Evolutionary conservation across 2,329 filamentous ascomycete species (phyloP).

Genomic region (Cyclaneusma minus): DNA sequence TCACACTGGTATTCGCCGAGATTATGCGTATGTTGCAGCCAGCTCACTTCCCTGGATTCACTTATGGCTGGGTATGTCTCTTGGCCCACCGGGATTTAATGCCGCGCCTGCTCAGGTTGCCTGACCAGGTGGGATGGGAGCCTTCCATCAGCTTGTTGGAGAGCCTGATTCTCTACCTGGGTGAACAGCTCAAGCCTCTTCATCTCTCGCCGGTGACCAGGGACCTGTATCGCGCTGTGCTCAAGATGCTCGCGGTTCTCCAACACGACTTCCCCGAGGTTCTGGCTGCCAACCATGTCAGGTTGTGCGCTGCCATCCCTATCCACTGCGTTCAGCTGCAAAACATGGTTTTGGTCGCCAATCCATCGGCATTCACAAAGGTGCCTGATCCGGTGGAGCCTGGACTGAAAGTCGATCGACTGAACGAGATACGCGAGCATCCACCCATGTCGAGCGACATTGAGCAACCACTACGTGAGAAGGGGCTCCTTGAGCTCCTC

Average conservation of each 20-base stretch:
- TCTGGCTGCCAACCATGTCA: constrained; percentile 71
- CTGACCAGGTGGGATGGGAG: constrained; percentile 58
- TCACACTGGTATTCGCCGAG: constrained; percentile 57
- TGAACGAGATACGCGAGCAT: constrained; percentile 57
- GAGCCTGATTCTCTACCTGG: constrained; percentile 56
- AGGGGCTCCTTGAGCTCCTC: constrained; percentile 41
- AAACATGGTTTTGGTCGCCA: constrained; percentile 75
- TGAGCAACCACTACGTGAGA: constrained; percentile 31
- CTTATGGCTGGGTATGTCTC: constrained; percentile 71
- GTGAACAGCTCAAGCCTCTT: constrained; percentile 62
- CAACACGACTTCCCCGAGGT: constrained; percentile 95
- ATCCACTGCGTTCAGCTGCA: constrained; percentile 74
- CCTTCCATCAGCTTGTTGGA: constrained; percentile 60
- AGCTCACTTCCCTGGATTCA: constrained; percentile 62
- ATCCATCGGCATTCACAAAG: constrained; percentile 50
- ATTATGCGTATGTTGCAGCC: constrained; percentile 64
- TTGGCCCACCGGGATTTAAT: constrained; percentile 77
- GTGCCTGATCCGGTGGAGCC: constrained; percentile 59
- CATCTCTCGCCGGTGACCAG: constrained; percentile 56
- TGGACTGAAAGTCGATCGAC: constrained; percentile 59
- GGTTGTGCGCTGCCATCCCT: constrained; percentile 68
- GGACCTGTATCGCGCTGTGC: constrained; percentile 69
- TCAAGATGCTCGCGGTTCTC: constrained; percentile 71
- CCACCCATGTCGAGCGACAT: constrained; percentile 50
- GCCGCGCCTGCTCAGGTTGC: constrained; percentile 56